These are phyloP conservation scores for Rutstroemia sp. DNA, from an alignment of 2,329 filamentous ascomycete genomes.

Conservation along the genomic window DNA sequence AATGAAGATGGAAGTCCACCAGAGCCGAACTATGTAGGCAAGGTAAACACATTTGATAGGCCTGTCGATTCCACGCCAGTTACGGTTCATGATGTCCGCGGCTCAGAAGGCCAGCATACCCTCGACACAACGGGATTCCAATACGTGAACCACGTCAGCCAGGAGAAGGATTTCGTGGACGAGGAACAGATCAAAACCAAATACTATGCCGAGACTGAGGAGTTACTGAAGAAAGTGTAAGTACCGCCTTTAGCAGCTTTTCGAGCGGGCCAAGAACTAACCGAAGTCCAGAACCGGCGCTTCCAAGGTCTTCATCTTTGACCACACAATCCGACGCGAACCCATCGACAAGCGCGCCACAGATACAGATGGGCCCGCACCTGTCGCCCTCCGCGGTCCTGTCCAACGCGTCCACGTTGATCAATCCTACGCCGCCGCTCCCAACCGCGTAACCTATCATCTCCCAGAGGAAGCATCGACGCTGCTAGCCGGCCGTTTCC, in stretches of 20 bases:
- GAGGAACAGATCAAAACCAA: conserved; percentile 30
- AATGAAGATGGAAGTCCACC: conserved; percentile 17
- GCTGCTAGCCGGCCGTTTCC: conserved; percentile 40
- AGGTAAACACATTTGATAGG: conserved; percentile 4
- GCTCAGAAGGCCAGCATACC: conserved; percentile 35
- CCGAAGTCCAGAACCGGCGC: conserved; percentile 43
- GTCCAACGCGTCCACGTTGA: conserved; percentile 51
- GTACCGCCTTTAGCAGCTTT: not conserved
- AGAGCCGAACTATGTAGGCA: conserved; percentile 11
- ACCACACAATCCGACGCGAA: conserved; percentile 50
- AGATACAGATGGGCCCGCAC: not conserved
- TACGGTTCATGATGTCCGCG: conserved; percentile 36
- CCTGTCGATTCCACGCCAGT: not conserved
- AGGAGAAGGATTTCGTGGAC: conserved; percentile 31
- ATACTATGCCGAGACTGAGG: conserved; percentile 32
- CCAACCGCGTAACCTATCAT: conserved; percentile 36
- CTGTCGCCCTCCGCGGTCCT: conserved; percentile 32
- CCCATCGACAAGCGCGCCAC: conserved; percentile 18
- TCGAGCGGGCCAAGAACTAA: not conserved
- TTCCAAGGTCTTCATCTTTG: conserved; percentile 51
- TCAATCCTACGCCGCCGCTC: conserved; percentile 41
- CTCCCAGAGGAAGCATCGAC: conserved; percentile 37
- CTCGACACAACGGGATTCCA: conserved; percentile 36
- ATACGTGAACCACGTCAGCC: conserved; percentile 30
- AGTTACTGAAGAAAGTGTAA: conserved; percentile 30